Percentiles rank a stretch among this genome's conserved stretches.
Evolutionary conservation across 73 alveolate species (phyloP).

Genomic region (Blepharisma japonicum): DNA sequence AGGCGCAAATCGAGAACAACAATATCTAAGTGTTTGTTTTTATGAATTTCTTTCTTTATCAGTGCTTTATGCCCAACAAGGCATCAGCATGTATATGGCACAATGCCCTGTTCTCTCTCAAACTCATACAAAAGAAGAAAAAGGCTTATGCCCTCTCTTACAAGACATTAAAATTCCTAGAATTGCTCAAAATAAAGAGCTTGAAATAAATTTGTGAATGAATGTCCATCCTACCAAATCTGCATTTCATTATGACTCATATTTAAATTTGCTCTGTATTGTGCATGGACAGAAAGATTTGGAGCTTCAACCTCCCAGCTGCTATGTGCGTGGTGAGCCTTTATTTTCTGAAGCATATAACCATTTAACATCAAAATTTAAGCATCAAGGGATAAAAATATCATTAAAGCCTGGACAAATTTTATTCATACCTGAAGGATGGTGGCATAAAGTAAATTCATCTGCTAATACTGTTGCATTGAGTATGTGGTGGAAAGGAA

Average conservation of each 20-base stretch:
- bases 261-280: conserved; percentile 7
- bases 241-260: conserved; percentile 28
- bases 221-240: background rate
- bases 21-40: background rate
- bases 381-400: background rate
- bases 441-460: conserved; percentile 25
- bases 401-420: conserved; percentile 15
- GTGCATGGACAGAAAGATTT: conserved; percentile 15
- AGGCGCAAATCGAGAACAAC: background rate
- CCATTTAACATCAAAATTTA: background rate
- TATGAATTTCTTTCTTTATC: background rate
- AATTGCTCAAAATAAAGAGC: background rate
- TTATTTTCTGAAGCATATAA: background rate
- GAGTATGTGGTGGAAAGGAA: conserved; percentile 17
- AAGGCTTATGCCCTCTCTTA: background rate
- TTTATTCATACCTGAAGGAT: conserved; percentile 34
- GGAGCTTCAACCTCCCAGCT: background rate
- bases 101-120: conserved; percentile 4
- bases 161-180: background rate
- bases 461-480: conserved; percentile 1
- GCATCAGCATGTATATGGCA: background rate
- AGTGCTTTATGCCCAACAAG: background rate
- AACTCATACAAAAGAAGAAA: background rate
- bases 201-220: conserved; percentile 7
- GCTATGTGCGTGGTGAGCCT: background rate